These are phyloP conservation scores for Vaccinium darrowii DNA, from an alignment of 148 eudicot genomes.

Conservation along the genomic window DNA sequence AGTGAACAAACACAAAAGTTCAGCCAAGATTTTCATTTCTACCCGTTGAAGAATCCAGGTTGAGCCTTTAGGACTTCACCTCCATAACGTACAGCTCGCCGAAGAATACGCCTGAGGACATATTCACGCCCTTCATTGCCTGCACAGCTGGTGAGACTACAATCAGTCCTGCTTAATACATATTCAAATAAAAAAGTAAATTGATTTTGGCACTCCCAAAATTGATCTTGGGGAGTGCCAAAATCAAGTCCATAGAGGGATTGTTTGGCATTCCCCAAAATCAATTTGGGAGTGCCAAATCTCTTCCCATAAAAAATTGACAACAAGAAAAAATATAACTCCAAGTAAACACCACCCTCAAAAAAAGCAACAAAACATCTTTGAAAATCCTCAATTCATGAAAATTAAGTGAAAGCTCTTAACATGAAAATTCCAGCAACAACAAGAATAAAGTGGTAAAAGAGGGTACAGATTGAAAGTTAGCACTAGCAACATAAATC, in stretches of 20 bases:
- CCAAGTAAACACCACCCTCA: not conserved
- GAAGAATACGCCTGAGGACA: constrained; percentile 93
- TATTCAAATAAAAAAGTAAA: not conserved
- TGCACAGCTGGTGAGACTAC: constrained; percentile 26
- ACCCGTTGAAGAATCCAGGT: constrained; percentile 93
- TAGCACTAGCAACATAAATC: not conserved
- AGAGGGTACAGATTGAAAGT: not conserved
- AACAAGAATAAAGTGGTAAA: not conserved
- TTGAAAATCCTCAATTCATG: not conserved
- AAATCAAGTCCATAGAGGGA: no score
- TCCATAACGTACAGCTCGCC: constrained; percentile 97
- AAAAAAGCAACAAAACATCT: not conserved
- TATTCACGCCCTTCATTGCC: constrained; percentile 98
- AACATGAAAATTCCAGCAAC: not conserved
- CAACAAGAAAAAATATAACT: not conserved
- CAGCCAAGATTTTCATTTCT: constrained; percentile 18
- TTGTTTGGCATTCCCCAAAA: no score
- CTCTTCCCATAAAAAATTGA: not conserved
- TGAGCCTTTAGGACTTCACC: constrained; percentile 81
- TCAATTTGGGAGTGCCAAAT: no score
- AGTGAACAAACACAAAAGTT: not conserved
- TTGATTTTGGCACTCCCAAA: no score
- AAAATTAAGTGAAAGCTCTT: not conserved
- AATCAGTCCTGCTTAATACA: not conserved
- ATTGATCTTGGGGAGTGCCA: no score